Evolutionary conservation across 768 basidiomycete genomes (phyloP), one percentile per base, ranked within the genome.

Genomic region (Serendipita indica): DNA sequence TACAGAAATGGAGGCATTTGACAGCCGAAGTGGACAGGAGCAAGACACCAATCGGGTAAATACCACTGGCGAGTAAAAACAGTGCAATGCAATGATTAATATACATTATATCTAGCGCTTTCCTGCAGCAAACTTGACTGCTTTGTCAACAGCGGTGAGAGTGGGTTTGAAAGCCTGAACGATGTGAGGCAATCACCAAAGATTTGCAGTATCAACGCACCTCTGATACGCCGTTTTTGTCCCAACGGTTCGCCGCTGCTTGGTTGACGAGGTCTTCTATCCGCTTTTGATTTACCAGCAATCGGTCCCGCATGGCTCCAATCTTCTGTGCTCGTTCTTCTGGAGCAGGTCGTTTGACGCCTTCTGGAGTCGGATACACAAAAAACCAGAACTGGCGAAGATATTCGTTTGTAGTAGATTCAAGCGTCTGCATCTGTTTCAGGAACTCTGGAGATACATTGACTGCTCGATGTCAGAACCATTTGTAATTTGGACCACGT

Each of bases 381-480:
- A 90, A 79, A 1, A 83, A 78, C 92, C 93, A 98, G 68, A 91
- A 97, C 68, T 98, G 96, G 28, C 94, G 83, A 13, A 99, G 75
- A 68, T 98, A 96, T 67, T 99, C 96, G 65, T 90, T 92, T 10
- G 93, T 85, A 2, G 93, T 86, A 1, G 89, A 89, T 66, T 96
- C 91, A 65, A 88, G 90, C 0, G 86, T 86, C 16, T 80, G 82
- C 79, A 97, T 85, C 71, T 91, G 83, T 58, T 80, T 76, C 64
- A 89, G 82, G 35, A 94, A 73, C 1, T 75, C 76, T 54, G 86
- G 80, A 0, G 91, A 88, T 33, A 99, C 81, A 37, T 87, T 83
- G 61, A 79, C 90, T 94, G 60, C 30, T 57, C 18, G 43, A 41
- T 16, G 58, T 16, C 5, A 57, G 25, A 59, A 14, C 43, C 32